Base-by-base conservation (phyloP, 768 basidiomycete genomes). In the Mycena venus region DNA sequence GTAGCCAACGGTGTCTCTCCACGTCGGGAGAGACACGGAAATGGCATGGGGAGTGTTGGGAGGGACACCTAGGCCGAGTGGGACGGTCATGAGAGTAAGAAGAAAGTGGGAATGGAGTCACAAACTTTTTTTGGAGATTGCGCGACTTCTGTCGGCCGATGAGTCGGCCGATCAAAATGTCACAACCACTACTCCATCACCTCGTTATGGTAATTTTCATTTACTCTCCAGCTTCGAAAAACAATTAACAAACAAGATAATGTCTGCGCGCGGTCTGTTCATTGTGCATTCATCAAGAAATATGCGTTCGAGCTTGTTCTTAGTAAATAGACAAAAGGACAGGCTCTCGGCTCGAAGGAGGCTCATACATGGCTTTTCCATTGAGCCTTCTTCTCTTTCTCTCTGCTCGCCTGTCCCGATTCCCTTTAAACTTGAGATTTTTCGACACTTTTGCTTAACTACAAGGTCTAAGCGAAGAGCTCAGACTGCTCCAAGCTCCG, bases 1-100 rank as follows among this genome's bases (percentile, higher is more conserved):
- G 78, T 99, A 99, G 15, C 88, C 97, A 23, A 99, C 91, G 78
- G 94, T 95, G 82, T 99, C 97, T 36, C 86, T 85, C 97, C 97
- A 99, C 15, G 88, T 94, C 2, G 95, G 95, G 0, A 96, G 87
- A 5, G 93, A 94, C 6, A 95, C 94, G 7, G 93, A 94, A 73
- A 95, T 93, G 19, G 95, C 95, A 78, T 96, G 95, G 2, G 91
- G 88, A 4, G 89, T 91, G 73, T 86, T 86, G 1, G 89, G 85
- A 31, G 91, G 90, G 0, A 91, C 85, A 0, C 87, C 58, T 23
- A 80, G 77, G 2, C 90, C 90, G 8, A 82, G 74, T 17, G 79
- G 69, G 12, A 77, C 64, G 11, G 12, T n/a, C 68, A 53, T 74
- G 29, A 17, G 15, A 17, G n/a, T 47, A 40, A 40, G 42, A 23